Base-by-base conservation (phyloP, 371 early-diverging fungal species). In the Zopfochytrium polystomum region DNA sequence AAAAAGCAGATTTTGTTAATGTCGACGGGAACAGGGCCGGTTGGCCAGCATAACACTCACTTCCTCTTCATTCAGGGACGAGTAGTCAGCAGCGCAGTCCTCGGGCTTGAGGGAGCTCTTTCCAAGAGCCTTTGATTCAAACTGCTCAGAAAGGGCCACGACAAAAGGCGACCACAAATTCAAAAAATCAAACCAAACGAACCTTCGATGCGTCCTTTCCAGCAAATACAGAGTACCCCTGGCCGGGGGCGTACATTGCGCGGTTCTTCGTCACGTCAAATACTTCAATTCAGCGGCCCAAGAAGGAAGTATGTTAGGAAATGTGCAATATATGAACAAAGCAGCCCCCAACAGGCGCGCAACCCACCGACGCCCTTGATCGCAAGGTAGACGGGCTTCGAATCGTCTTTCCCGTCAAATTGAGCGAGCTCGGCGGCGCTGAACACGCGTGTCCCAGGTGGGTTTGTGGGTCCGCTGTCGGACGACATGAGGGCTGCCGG, bases 221-320 rank as follows among this genome's bases (percentile, higher is more conserved):
- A 13, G 95, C 88, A 79, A 97, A 97, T 60, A 92, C 84, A 38
- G 82, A 65, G 72, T 97, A 97, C 20, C 90, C 84, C 29, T 84
- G 85, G 7, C 91, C 92, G 67, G 81, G 82, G 6, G 87, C 86
- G 63, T 96, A 96, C 82, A 87, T 90, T 0, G 77, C 78, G n/a
- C n/a, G n/a, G n/a, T n/a, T n/a, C n/a, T n/a, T n/a, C n/a, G n/a
- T n/a, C n/a, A n/a, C n/a, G n/a, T n/a, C n/a, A n/a, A n/a, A n/a
- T n/a, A n/a, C n/a, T n/a, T n/a, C n/a, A n/a, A 15, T 78, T 61
- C 20, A 88, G 86, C 1, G 55, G 50, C 0, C 89, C 77, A 6
- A 96, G 95, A 72, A 95, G 95, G 75, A 85, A 95, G 1, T 95
- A 91, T 90, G 29, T 7, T 52, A 5, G 38, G 26, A 3, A 35